phyloP scores from a whole-genome alignment of 2,329 filamentous ascomycete genomes.

The Sordariomycetes sp. region DNA sequence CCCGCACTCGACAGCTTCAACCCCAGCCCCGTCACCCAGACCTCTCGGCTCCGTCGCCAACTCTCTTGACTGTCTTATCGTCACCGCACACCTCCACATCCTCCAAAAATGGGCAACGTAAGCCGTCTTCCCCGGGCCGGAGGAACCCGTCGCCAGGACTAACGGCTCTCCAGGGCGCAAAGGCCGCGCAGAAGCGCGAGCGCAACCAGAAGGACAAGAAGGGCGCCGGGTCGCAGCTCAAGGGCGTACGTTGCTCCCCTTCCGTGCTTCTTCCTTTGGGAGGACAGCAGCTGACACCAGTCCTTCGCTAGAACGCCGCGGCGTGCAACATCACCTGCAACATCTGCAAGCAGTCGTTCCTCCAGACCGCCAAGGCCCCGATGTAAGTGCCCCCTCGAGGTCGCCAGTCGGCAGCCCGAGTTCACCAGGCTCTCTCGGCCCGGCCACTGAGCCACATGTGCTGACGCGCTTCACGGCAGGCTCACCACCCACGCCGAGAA shows the following conservation, averaged over 20 bases:
- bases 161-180: constrained; percentile 41
- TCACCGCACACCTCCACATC: neutral
- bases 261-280: neutral
- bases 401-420: neutral
- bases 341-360: constrained; percentile 68
- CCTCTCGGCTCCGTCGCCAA: neutral
- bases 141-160: neutral
- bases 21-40: neutral
- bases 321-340: constrained; percentile 70
- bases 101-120: constrained; percentile 5
- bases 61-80: neutral
- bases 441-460: neutral
- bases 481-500: constrained; percentile 63
- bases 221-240: constrained; percentile 57
- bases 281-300: neutral
- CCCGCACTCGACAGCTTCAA: neutral
- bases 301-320: constrained; percentile 48
- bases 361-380: constrained; percentile 64
- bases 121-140: neutral
- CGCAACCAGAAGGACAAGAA: constrained; percentile 55
- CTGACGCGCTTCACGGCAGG: constrained; percentile 19
- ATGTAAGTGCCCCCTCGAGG: constrained; percentile 37
- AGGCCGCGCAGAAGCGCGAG: constrained; percentile 62
- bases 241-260: constrained; percentile 38
- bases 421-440: no score